Conservation (phyloP, 306 rosid species). For the Adenanthera pavonina region DNA sequence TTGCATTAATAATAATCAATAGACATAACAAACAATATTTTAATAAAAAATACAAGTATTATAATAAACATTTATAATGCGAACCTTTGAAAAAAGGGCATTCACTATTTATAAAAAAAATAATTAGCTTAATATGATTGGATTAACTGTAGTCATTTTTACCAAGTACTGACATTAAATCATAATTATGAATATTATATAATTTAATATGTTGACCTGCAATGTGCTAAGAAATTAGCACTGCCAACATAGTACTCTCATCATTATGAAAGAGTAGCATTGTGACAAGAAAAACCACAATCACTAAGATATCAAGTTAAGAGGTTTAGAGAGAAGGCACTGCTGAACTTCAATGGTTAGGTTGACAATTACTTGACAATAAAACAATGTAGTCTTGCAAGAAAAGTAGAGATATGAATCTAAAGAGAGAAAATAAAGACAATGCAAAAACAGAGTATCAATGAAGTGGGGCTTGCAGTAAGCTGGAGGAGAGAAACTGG, state of each 20-base stretch:
- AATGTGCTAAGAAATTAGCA: not conserved
- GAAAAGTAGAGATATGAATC: too few species aligned
- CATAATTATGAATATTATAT: too few species aligned
- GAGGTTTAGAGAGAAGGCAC: not conserved
- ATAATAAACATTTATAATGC: not conserved
- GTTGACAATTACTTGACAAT: too few species aligned
- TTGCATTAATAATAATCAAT: too few species aligned
- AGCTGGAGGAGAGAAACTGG: not conserved
- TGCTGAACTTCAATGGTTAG: not conserved
- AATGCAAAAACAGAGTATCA: too few species aligned
- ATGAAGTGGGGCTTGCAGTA: not conserved
- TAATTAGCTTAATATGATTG: not conserved
- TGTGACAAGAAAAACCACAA: too few species aligned
- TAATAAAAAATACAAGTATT: not conserved
- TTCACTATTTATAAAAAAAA: too few species aligned
- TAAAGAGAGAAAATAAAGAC: too few species aligned
- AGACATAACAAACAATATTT: not conserved
- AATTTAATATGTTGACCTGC: not conserved
- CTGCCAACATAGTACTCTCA: not conserved
- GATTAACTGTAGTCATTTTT: not conserved
- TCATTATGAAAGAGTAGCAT: not conserved
- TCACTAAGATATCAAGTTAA: not conserved
- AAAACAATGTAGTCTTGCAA: not conserved
- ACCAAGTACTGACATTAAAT: not conserved
- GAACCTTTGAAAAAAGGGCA: too few species aligned